Base-by-base conservation (phyloP, 805 yeast genomes). In the Myxozyma mucilagina region DNA sequence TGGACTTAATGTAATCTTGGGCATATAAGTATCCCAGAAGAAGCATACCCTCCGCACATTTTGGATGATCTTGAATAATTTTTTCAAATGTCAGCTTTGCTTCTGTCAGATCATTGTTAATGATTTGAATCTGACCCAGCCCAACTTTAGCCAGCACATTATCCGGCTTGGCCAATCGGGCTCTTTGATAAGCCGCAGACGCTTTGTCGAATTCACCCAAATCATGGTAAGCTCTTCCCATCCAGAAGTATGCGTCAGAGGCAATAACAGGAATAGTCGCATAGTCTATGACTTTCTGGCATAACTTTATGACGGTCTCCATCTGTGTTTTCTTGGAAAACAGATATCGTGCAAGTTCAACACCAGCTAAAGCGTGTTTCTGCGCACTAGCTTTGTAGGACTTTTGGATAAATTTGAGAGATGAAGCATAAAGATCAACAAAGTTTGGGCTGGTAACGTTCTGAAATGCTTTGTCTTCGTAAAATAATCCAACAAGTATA, bases 81-180 rank as follows among this genome's bases (percentile, higher is more conserved):
- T 83, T 82, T 71, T 93, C 98, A 69, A 90, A 88, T 0, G 96
- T 85, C 65, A 92, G 80, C 66, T 87, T 84, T 11, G 98, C 94
- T 71, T 92, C 97, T 68, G 89, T 91, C 10, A 82, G 71, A 44
- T 87, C 83, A 50, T 86, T 86, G 71, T 92, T 86, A 56, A 84
- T 80, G 56, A 87, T 82, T 71, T 90, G 91, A 1, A 96, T 82
- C 72, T 90, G 96, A 0, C 96, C 97, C 60, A 88, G 80, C 35
- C 97, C 98, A 57, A 92, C 77, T 66, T 84, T 84, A 0, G 97
- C 86, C 20, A 87, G 79, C 3, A 86, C 69, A 68, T 89, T 89
- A 52, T 76, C 79, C 42, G 85, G 39, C 70, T 87, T 84, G 41
- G 81, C 75, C 63, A 84, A 84, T 44, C 84, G 80, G 5, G 97